phyloP scores from a whole-genome alignment of 2,329 filamentous ascomycete genomes.

The Alternaria infectoria region DNA sequence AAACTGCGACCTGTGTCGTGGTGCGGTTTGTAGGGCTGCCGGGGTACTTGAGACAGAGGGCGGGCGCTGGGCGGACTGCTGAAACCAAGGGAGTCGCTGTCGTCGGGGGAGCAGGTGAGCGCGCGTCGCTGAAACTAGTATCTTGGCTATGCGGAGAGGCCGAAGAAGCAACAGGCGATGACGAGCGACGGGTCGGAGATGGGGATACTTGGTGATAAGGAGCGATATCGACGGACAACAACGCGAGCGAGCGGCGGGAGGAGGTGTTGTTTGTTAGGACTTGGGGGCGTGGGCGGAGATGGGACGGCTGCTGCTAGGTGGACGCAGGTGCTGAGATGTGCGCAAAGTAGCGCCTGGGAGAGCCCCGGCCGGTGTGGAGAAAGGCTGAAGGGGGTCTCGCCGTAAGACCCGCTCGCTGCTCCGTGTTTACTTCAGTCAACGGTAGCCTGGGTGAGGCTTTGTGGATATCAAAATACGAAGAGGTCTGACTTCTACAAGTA shows the following conservation, averaged over 20 bases:
- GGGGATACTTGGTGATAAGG: not conserved
- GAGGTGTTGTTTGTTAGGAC: not conserved
- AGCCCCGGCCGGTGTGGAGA: conserved; percentile 19
- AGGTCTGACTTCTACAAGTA: not conserved
- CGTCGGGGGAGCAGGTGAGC: conserved; percentile 17
- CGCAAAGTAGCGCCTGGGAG: conserved; percentile 15
- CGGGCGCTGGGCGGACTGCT: conserved; percentile 13
- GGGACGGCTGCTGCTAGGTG: not conserved
- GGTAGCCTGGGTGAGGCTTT: not conserved
- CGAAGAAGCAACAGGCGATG: conserved; percentile 10
- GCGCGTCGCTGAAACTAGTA: conserved; percentile 31
- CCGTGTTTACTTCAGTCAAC: conserved; percentile 2
- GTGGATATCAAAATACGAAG: not conserved
- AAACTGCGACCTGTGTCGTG: conserved; percentile 18
- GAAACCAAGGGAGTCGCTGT: conserved; percentile 24
- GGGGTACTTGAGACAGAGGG: conserved; percentile 38
- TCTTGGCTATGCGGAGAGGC: conserved; percentile 35
- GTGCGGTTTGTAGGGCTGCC: conserved; percentile 26
- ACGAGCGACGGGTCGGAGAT: not conserved
- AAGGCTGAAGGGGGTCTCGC: conserved; percentile 18
- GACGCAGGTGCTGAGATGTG: conserved; percentile 1
- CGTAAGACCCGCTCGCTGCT: conserved; percentile 7
- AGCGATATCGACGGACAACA: not conserved
- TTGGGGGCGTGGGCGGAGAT: not conserved
- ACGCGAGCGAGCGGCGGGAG: conserved; percentile 7